These are phyloP conservation scores for Oryza punctata DNA, from an alignment of 176 grass and related monocot genomes.

Conservation along the genomic window DNA sequence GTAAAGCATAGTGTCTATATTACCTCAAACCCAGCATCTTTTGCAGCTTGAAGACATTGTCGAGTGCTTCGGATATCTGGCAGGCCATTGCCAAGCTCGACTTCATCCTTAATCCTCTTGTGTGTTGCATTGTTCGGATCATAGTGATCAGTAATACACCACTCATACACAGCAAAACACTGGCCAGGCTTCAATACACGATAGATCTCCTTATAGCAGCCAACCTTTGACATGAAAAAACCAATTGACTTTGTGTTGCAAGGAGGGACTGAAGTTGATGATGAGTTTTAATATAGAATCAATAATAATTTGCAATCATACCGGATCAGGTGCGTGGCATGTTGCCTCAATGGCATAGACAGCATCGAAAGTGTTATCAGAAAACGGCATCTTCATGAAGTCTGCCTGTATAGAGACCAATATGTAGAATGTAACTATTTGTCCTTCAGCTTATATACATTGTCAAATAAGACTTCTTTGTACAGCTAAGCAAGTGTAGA, in stretches of 20 bases:
- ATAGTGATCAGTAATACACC: conserved; percentile 92
- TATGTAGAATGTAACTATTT: conserved; percentile 24
- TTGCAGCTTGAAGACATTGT: conserved; percentile 91
- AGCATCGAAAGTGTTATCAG: conserved; percentile 62
- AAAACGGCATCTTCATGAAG: conserved; percentile 85
- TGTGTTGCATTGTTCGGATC: conserved; percentile 78
- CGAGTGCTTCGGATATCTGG: conserved; percentile 81
- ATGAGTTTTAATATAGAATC: not conserved
- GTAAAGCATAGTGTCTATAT: not conserved
- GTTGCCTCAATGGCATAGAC: conserved; percentile 82
- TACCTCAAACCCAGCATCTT: conserved; percentile 95
- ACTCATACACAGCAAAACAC: conserved; percentile 91
- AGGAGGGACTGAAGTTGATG: conserved; percentile 10
- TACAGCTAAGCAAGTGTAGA: conserved; percentile 8
- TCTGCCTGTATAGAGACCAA: conserved; percentile 61
- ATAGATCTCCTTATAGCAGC: conserved; percentile 92
- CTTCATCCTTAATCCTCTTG: conserved; percentile 80
- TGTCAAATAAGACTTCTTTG: not conserved
- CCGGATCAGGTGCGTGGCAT: conserved; percentile 74
- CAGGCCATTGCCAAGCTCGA: conserved; percentile 91
- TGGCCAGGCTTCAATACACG: conserved; percentile 94
- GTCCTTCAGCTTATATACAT: not conserved
- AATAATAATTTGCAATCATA: conserved; percentile 18
- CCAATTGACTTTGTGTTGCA: not conserved
- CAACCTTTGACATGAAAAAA: conserved; percentile 60